Percentiles rank a stretch among this genome's conserved stretches.
Conservation (phyloP, 495 filamentous ascomycete genomes). For the Cetradonia linearis region DNA sequence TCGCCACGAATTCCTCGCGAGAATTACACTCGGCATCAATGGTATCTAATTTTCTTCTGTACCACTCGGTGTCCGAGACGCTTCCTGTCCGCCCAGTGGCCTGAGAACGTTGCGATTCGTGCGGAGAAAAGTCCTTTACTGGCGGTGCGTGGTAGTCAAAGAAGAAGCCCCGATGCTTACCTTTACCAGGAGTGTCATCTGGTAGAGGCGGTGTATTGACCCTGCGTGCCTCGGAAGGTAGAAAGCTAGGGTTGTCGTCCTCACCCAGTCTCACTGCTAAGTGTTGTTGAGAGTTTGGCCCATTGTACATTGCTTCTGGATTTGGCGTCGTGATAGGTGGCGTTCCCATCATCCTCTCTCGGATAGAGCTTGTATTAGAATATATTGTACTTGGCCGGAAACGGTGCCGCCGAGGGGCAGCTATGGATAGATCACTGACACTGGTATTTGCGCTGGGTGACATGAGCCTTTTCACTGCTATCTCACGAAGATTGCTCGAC, state of each 20-base stretch:
- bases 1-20: constrained; percentile 37
- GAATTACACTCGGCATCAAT: constrained; percentile 14
- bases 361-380: constrained; percentile 23
- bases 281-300: constrained; percentile 15
- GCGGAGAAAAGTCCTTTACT: background rate
- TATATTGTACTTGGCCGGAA: constrained; percentile 5
- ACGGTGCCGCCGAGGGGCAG: constrained; percentile 13
- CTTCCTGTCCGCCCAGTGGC: background rate
- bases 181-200: constrained; percentile 26
- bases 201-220: constrained; percentile 35
- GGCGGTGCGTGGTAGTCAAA: constrained; percentile 33
- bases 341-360: constrained; percentile 16
- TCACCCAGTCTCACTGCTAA: constrained; percentile 18
- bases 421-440: constrained; percentile 21
- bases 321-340: constrained; percentile 20
- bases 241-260: constrained; percentile 17
- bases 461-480: constrained; percentile 6
- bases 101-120: background rate
- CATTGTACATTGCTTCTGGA: constrained; percentile 19
- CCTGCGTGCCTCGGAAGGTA: constrained; percentile 26
- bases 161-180: constrained; percentile 37
- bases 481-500: constrained; percentile 13
- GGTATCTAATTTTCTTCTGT: constrained; percentile 18
- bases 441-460: constrained; percentile 7
- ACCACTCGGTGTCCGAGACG: constrained; percentile 15